Evolutionary conservation across 2,329 filamentous ascomycete genomes (phyloP).

Genomic region (Paramyrothecium roridum): DNA sequence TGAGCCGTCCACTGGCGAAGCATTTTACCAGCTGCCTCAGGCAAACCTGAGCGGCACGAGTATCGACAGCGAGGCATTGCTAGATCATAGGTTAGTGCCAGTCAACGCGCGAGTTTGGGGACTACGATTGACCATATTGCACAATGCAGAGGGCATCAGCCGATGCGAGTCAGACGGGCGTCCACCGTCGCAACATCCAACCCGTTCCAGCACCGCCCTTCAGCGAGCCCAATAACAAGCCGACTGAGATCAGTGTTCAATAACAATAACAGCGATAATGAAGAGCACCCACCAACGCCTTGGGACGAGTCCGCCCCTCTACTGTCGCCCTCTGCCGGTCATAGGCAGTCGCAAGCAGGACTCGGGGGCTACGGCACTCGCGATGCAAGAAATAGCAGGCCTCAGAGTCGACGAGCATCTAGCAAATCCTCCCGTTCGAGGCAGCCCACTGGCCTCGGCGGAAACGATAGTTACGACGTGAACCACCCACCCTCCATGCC

Average conservation of each 20-base stretch:
- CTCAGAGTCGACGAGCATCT: slow-evolving; percentile 43
- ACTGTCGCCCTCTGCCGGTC: slow-evolving; percentile 35
- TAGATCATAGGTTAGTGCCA: slow-evolving; percentile 73
- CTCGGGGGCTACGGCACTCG: slow-evolving; percentile 36
- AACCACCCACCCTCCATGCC: slow-evolving; percentile 70
- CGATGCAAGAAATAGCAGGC: slow-evolving; percentile 30
- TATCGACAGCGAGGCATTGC: slow-evolving; percentile 80
- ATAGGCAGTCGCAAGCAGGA: slow-evolving; percentile 15
- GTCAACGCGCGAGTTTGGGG: background rate
- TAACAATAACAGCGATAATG: slow-evolving; percentile 38
- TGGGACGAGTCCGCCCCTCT: slow-evolving; percentile 54
- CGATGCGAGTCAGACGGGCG: slow-evolving; percentile 61
- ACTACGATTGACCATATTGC: slow-evolving; percentile 4
- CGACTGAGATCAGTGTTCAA: slow-evolving; percentile 32
- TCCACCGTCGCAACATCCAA: slow-evolving; percentile 39
- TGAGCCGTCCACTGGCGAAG: slow-evolving; percentile 29
- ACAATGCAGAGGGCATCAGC: slow-evolving; percentile 49
- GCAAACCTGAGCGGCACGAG: slow-evolving; percentile 76
- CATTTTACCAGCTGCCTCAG: slow-evolving; percentile 47
- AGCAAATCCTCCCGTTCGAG: slow-evolving; percentile 49
- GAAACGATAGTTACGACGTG: slow-evolving; percentile 53
- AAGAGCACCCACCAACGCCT: slow-evolving; percentile 40
- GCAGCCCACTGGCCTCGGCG: slow-evolving; percentile 26
- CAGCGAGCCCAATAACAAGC: slow-evolving; percentile 22
- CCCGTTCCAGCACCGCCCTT: slow-evolving; percentile 31